Evolutionary conservation across 345 rosid species (phyloP).

Genomic region (Arabis hirsuta): DNA sequence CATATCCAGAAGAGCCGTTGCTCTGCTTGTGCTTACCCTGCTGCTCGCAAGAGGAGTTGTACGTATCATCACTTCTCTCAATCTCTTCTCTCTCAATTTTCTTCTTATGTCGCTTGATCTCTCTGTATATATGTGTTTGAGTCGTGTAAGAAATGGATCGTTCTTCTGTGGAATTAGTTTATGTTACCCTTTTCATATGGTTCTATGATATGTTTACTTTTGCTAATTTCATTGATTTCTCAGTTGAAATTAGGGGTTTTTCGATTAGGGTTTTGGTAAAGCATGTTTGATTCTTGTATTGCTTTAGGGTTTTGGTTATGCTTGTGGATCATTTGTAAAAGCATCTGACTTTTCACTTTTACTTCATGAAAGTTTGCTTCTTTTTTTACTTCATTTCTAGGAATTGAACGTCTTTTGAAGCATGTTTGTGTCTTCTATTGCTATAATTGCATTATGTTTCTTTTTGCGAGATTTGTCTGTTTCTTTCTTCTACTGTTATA

Average conservation of each 20-base stretch:
- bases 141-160: not conserved
- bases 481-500: no score
- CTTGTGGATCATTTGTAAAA: not conserved
- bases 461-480: no score
- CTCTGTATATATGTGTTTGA: no score
- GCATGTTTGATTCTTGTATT: no score
- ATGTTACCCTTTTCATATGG: not conserved
- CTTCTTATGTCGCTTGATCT: not conserved
- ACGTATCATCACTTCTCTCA: not conserved
- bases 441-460: no score
- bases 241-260: not conserved
- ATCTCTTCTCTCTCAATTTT: not conserved
- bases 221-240: not conserved
- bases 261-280: not conserved
- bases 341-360: no score
- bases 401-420: no score
- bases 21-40: slow-evolving; percentile 77
- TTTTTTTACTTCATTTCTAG: no score
- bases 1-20: slow-evolving; percentile 88
- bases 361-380: no score
- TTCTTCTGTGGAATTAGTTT: not conserved
- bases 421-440: no score
- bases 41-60: slow-evolving; percentile 68
- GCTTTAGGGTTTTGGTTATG: not conserved
- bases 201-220: not conserved